Base-by-base conservation (phyloP, 257 asterid genomes). In the Solanum habrochaites region DNA sequence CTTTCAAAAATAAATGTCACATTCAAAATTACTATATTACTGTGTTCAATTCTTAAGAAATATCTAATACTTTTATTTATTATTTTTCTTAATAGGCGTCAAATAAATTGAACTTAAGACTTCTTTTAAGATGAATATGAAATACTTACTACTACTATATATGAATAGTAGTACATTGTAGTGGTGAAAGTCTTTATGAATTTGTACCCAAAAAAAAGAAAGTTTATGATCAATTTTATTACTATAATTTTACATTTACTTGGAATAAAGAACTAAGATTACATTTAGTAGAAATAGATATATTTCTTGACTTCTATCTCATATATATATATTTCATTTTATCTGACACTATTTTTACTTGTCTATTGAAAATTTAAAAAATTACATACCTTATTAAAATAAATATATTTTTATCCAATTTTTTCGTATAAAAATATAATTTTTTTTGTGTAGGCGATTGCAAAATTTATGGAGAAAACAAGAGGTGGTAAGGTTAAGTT, bases 391-490 rank as follows among this genome's bases (percentile, higher is more conserved):
- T 32, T 32, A 32, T 32, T 32, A 32, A 32, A 32, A 32, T 32
- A 32, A 32, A 32, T 32, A 32, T 32, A 32, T 0, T 32, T 32
- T 32, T 32, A 32, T 32, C 35, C 35, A 32, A 58, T 58, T 58
- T 58, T 58, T 58, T 21, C 27, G 27, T 58, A 21, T 58, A 1
- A 58, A 21, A 21, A 21, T 3, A 58, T 18, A 20, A 20, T 58
- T 20, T 60, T 7, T 2, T 75, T 45, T 29, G 49, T 84, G 32
- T 90, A 96, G 99, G 99, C 92, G 0, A 89, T 94, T 8, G 99
- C 99, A 2, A 93, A 87, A 86, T 93, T 94, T 32, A 95, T 96
- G 99, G 93, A 21, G 11, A 95, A 93, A 85, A 91, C 90, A 2
- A 89, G 98, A 85, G 94, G 96, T 3, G 90, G 90, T 12, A 86